These are phyloP conservation scores for Scleroderma bovista DNA, from an alignment of 768 basidiomycete species.

Conservation along the genomic window DNA sequence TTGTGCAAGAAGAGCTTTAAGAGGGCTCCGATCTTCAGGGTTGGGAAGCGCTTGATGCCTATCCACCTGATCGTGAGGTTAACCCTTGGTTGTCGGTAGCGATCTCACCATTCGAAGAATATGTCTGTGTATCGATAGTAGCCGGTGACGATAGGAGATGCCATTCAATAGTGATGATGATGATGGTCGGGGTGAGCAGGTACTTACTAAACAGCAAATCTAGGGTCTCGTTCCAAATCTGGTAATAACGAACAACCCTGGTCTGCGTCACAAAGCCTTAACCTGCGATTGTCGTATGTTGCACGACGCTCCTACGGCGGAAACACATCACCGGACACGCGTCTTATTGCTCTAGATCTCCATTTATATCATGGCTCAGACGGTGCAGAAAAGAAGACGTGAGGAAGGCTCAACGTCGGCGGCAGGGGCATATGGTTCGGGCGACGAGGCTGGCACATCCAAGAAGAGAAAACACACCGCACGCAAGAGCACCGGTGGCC, in stretches of 20 bases:
- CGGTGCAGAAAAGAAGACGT: slow-evolving; percentile 48
- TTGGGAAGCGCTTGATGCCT: slow-evolving; percentile 59
- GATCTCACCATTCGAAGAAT: slow-evolving; percentile 69
- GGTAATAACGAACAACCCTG: background rate
- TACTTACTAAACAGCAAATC: background rate
- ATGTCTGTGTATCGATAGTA: slow-evolving; percentile 86
- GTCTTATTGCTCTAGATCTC: slow-evolving; percentile 1
- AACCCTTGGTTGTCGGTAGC: background rate
- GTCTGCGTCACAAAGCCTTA: background rate
- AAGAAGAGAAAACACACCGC: slow-evolving; percentile 62
- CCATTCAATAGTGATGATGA: slow-evolving; percentile 16
- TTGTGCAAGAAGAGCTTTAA: slow-evolving; percentile 72
- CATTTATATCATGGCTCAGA: slow-evolving; percentile 54
- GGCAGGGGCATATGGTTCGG: slow-evolving; percentile 33
- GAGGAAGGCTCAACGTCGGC: slow-evolving; percentile 35
- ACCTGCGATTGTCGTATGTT: background rate
- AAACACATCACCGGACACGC: background rate
- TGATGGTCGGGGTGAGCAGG: background rate
- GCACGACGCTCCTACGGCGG: background rate
- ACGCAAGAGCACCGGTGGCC: slow-evolving; percentile 79
- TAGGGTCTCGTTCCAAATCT: slow-evolving; percentile 1
- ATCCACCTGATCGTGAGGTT: background rate
- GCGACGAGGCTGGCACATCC: slow-evolving; percentile 26
- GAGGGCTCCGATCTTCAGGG: slow-evolving; percentile 48
- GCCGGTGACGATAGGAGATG: slow-evolving; percentile 50